These are phyloP conservation scores for Cicer bijugum DNA, from an alignment of 306 rosid species.

Conservation along the genomic window DNA sequence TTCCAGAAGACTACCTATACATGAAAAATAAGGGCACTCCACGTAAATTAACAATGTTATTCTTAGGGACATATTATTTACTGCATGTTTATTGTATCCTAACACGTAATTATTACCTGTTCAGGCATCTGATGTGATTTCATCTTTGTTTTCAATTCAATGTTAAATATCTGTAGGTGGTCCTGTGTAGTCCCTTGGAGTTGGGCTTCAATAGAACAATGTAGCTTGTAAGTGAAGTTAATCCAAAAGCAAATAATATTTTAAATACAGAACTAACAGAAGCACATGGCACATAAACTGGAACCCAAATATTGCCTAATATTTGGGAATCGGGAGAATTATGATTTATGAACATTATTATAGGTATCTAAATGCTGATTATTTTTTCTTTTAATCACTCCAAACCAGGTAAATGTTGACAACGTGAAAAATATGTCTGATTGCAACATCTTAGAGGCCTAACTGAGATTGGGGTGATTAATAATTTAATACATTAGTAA, in stretches of 20 bases:
- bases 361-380: constrained; percentile 32
- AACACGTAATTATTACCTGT: constrained; percentile 66
- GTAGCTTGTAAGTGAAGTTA: constrained; percentile 43
- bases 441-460: constrained; percentile 39
- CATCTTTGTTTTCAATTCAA: constrained; percentile 93
- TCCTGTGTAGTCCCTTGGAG: constrained; percentile 97
- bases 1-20: constrained; percentile 94
- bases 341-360: constrained; percentile 34
- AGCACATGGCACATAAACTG: constrained; percentile 22
- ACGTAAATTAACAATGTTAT: constrained; percentile 24
- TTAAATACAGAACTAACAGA: constrained; percentile 42
- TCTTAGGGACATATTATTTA: constrained; percentile 17
- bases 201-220: constrained; percentile 68
- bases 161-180: constrained; percentile 95
- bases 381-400: constrained; percentile 22
- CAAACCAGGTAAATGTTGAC: not conserved
- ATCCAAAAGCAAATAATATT: constrained; percentile 36
- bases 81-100: not conserved
- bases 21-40: constrained; percentile 32
- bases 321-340: constrained; percentile 38
- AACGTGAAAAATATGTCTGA: constrained; percentile 17
- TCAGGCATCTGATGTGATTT: constrained; percentile 98
- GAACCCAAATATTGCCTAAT: constrained; percentile 9
- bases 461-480: constrained; percentile 4
- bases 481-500: constrained; percentile 3